Conservation (phyloP, 2,329 filamentous ascomycete genomes). For the Pyrenophora seminiperda region DNA sequence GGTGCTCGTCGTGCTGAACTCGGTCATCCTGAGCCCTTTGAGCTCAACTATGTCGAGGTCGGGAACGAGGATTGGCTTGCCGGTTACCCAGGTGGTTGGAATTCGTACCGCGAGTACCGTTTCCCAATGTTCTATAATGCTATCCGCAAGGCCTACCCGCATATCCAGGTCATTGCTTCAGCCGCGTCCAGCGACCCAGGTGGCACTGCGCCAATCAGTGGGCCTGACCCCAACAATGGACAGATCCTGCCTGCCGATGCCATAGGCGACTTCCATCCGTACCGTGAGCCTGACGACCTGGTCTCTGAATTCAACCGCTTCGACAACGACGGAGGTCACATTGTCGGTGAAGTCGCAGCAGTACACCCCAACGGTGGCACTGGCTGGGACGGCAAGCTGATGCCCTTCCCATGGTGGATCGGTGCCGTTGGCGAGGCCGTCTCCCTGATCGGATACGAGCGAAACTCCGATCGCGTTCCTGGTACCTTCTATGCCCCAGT, state of each 20-base stretch:
- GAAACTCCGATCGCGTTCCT: constrained; percentile 65
- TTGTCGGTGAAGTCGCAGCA: constrained; percentile 46
- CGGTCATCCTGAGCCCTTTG: constrained; percentile 46
- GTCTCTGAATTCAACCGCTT: constrained; percentile 50
- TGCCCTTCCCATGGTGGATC: constrained; percentile 51
- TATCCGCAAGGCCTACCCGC: constrained; percentile 41
- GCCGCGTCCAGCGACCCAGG: constrained; percentile 37
- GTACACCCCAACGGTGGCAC: constrained; percentile 38
- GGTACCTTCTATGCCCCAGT: constrained; percentile 51
- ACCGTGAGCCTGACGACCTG: constrained; percentile 52
- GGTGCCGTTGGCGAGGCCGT: constrained; percentile 68
- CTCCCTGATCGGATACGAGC: constrained; percentile 68
- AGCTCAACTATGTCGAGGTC: constrained; percentile 48
- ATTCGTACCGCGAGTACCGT: constrained; percentile 40
- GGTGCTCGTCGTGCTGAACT: constrained; percentile 44
- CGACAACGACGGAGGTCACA: constrained; percentile 47
- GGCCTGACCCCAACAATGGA: constrained; percentile 40
- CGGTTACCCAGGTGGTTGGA: constrained; percentile 35
- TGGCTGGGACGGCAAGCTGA: constrained; percentile 34
- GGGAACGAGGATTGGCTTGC: constrained; percentile 49
- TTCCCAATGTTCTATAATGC: constrained; percentile 43
- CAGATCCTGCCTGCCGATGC: constrained; percentile 27
- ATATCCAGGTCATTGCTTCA: constrained; percentile 46
- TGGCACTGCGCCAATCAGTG: constrained; percentile 36
- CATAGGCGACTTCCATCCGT: constrained; percentile 51